These are phyloP conservation scores for Babesia gibsoni DNA, from an alignment of 169 alveolate species.

Conservation along the genomic window DNA sequence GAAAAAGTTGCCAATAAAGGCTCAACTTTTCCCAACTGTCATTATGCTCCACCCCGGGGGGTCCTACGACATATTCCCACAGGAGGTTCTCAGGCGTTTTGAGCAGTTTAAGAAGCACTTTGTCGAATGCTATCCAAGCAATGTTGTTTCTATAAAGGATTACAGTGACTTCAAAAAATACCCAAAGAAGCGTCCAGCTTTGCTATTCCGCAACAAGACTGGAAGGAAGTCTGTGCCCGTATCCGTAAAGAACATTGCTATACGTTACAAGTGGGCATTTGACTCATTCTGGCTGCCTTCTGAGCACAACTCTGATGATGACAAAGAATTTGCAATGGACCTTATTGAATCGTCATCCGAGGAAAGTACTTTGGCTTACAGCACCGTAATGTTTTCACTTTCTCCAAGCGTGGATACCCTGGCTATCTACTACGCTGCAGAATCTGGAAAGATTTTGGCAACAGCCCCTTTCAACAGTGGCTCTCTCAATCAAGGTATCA, in stretches of 20 bases:
- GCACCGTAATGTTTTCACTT: background rate
- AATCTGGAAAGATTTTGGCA: background rate
- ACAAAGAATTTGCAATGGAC: background rate
- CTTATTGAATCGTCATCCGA: background rate
- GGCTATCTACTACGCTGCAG: constrained; percentile 7
- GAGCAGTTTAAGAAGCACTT: constrained; percentile 9
- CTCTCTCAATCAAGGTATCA: background rate
- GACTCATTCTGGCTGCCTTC: constrained; percentile 22
- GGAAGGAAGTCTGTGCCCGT: background rate
- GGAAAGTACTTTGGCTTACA: background rate
- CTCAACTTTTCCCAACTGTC: constrained; percentile 48
- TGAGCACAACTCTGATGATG: background rate
- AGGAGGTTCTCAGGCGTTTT: constrained; percentile 2
- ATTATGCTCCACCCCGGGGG: constrained; percentile 47
- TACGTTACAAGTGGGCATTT: constrained; percentile 25
- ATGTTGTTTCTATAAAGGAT: background rate
- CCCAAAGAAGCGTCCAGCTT: background rate
- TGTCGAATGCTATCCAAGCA: background rate
- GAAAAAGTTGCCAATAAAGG: constrained; percentile 38
- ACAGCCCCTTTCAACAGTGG: constrained; percentile 2
- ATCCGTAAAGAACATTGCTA: background rate
- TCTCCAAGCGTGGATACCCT: background rate
- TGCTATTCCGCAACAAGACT: constrained; percentile 5
- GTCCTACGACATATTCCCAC: constrained; percentile 43
- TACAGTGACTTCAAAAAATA: constrained; percentile 11